These are phyloP conservation scores for Claviceps sp. DNA, from an alignment of 2,329 filamentous ascomycete species.

Conservation along the genomic window DNA sequence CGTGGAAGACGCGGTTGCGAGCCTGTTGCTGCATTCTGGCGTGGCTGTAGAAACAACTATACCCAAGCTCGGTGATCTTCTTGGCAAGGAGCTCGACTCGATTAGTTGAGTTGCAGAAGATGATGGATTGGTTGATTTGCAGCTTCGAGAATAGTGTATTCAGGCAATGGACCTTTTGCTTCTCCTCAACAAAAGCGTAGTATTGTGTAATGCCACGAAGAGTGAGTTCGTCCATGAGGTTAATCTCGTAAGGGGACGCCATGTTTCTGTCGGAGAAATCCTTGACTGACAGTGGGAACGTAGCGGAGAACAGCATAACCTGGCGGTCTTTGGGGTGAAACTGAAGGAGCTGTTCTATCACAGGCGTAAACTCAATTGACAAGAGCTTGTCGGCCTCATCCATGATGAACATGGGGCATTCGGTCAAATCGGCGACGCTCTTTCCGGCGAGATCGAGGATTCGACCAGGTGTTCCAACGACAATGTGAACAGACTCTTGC, in stretches of 20 bases:
- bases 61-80: constrained; percentile 97
- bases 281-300: constrained; percentile 94
- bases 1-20: constrained; percentile 96
- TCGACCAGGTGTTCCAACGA: constrained; percentile 91
- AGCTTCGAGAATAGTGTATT: constrained; percentile 98
- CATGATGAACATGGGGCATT: constrained; percentile 98
- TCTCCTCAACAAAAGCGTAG: constrained; percentile 98
- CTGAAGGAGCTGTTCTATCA: constrained; percentile 88
- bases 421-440: constrained; percentile 87
- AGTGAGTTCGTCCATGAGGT: constrained; percentile 97
- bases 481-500: constrained; percentile 88
- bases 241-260: constrained; percentile 93
- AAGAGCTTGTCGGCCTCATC: constrained; percentile 97
- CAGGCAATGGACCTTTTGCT: constrained; percentile 96
- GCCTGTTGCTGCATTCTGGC: constrained; percentile 95
- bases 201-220: constrained; percentile 97
- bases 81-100: constrained; percentile 94
- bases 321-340: constrained; percentile 96
- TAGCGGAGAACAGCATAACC: constrained; percentile 98
- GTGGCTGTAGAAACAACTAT: constrained; percentile 99
- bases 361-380: constrained; percentile 90
- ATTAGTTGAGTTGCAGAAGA: constrained; percentile 99
- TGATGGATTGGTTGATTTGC: constrained; percentile 99
- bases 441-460: constrained; percentile 95
- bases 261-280: constrained; percentile 98